Conservation (phyloP, 2,329 filamentous ascomycete genomes). For the Nemania sp. region DNA sequence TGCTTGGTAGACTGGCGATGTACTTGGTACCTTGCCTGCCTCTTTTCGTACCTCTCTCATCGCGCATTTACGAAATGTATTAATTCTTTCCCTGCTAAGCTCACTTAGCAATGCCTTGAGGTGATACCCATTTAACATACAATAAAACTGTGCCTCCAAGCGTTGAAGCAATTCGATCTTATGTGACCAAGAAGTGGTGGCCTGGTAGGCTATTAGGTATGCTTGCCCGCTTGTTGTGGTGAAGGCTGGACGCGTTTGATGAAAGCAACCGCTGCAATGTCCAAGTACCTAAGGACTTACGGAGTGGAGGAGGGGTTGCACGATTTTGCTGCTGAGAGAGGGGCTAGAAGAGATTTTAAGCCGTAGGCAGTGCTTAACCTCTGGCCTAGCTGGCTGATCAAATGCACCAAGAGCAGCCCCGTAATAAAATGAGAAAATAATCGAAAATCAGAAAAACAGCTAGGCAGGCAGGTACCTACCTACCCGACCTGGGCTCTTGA, state of each 20-base stretch:
- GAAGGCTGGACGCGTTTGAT: neutral
- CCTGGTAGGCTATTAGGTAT: no score
- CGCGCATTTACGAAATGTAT: neutral
- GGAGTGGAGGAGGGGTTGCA: conserved; percentile 25
- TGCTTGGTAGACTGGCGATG: conserved; percentile 15
- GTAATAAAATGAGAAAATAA: conserved; percentile 25
- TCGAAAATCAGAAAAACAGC: conserved; percentile 6
- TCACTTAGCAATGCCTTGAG: neutral
- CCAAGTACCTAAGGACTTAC: conserved; percentile 19
- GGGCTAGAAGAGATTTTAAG: conserved; percentile 34
- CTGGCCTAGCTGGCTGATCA: conserved; percentile 23
- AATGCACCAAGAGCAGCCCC: conserved; percentile 26
- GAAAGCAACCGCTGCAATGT: conserved; percentile 1
- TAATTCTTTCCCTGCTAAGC: neutral
- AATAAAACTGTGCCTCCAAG: neutral
- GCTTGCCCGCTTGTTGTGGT: neutral
- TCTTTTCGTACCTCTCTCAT: neutral
- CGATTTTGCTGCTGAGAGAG: conserved; percentile 21
- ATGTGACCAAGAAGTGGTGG: neutral
- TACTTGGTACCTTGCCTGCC: conserved; percentile 13
- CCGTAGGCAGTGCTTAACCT: conserved; percentile 5
- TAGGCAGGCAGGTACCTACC: conserved; percentile 4
- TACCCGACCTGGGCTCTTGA: conserved; percentile 1
- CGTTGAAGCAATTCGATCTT: neutral
- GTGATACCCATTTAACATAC: neutral